phyloP scores from a whole-genome alignment of 2,329 filamentous ascomycete genomes.

The Cladorrhinum sp. region DNA sequence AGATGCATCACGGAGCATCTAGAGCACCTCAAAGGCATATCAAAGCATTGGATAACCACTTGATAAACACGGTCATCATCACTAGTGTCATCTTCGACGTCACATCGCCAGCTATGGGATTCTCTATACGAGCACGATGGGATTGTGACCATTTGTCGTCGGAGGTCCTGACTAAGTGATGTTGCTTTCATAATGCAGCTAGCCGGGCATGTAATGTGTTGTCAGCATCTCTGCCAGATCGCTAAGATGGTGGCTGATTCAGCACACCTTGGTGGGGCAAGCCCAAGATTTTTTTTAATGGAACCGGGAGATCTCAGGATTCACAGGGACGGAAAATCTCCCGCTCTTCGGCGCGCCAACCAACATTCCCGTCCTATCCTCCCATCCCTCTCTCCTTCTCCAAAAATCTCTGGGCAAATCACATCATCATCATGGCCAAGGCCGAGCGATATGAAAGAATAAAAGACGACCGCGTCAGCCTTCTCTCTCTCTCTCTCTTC shows the following conservation, averaged over 20 bases:
- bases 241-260: constrained; percentile 11
- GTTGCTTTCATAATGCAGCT: not conserved
- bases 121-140: not conserved
- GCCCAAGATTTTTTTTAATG: not conserved
- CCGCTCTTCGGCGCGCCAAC: no score
- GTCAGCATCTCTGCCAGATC: not conserved
- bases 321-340: not conserved
- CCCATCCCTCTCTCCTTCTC: not conserved
- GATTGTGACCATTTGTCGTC: not conserved
- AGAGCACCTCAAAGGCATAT: not conserved
- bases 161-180: not conserved
- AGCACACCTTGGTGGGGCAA: not conserved
- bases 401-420: not conserved
- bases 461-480: not conserved
- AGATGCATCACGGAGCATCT: not conserved
- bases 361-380: not conserved
- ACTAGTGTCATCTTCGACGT: not conserved
- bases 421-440: not conserved
- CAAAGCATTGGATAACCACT: constrained; percentile 6
- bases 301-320: no score
- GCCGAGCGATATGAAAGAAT: not conserved
- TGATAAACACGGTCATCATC: not conserved
- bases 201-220: not conserved
- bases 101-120: not conserved
- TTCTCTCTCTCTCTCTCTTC: not conserved